phyloP scores from a whole-genome alignment of 2,329 filamentous ascomycete genomes.

The Rhynchosporium agropyri region DNA sequence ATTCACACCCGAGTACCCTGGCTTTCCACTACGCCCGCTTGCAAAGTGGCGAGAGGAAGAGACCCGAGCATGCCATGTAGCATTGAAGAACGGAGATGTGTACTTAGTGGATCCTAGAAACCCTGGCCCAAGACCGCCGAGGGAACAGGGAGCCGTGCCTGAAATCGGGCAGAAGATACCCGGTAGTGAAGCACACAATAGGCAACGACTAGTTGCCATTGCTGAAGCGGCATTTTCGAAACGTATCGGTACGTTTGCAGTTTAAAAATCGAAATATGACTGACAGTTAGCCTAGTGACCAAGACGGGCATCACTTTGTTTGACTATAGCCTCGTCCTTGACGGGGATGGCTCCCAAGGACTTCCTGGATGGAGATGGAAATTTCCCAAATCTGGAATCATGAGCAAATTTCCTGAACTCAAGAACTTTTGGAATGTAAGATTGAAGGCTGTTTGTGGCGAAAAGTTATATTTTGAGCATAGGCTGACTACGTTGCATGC shows the following conservation, averaged over 20 bases:
- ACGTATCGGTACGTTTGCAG: background rate
- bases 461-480: background rate
- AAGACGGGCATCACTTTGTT: background rate
- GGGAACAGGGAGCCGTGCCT: background rate
- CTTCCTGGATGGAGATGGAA: constrained; percentile 13
- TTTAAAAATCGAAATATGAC: background rate
- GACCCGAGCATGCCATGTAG: constrained; percentile 10
- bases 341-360: background rate
- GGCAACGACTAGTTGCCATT: background rate
- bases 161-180: background rate
- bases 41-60: background rate
- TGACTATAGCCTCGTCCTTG: constrained; percentile 4
- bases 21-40: constrained; percentile 4
- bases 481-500: background rate
- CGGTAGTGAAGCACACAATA: background rate
- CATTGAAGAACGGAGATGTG: constrained; percentile 14
- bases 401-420: constrained; percentile 5
- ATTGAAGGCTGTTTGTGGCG: background rate
- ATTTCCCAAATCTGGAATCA: constrained; percentile 1
- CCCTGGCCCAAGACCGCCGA: constrained; percentile 4
- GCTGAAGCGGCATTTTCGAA: constrained; percentile 6
- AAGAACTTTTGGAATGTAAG: background rate
- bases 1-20: constrained; percentile 14
- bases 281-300: background rate
- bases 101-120: constrained; percentile 13